These are phyloP conservation scores for Pseudopyricularia javanii DNA, from an alignment of 2,329 filamentous ascomycete genomes.

Conservation along the genomic window DNA sequence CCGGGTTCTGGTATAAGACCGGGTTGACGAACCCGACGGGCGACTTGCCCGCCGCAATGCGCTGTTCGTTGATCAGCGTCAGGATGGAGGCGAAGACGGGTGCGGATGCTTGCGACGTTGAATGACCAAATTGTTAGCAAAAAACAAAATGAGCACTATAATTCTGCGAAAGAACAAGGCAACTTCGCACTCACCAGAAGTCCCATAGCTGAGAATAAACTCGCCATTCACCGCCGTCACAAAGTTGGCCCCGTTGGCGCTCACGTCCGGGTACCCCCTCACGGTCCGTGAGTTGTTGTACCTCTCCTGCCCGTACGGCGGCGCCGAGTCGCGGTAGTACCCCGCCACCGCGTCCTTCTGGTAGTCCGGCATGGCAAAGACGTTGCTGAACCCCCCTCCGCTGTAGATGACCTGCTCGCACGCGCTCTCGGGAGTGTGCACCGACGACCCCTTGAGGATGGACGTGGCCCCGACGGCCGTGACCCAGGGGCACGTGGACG, in stretches of 20 bases:
- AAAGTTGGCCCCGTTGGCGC: slow-evolving; percentile 35
- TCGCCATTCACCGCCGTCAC: slow-evolving; percentile 26
- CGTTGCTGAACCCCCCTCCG: slow-evolving; percentile 34
- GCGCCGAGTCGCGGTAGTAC: slow-evolving; percentile 26
- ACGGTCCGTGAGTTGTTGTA: slow-evolving; percentile 30
- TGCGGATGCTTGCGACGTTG: slow-evolving; percentile 14
- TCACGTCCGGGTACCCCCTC: slow-evolving; percentile 36
- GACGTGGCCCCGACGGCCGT: slow-evolving; percentile 40
- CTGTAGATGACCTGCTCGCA: slow-evolving; percentile 32
- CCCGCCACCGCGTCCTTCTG: slow-evolving; percentile 21
- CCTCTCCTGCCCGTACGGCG: slow-evolving; percentile 20
- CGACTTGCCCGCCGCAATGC: slow-evolving; percentile 18
- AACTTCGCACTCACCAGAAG: slow-evolving; percentile 19
- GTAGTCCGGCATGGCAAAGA: slow-evolving; percentile 27
- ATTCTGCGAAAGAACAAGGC: not conserved
- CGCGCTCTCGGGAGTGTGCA: slow-evolving; percentile 23
- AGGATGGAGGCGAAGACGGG: slow-evolving; percentile 29
- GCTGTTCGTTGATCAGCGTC: slow-evolving; percentile 27
- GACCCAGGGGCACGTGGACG: slow-evolving; percentile 33
- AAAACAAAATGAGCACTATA: not conserved
- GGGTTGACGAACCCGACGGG: slow-evolving; percentile 25
- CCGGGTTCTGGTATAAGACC: slow-evolving; percentile 18
- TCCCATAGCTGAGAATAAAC: slow-evolving; percentile 32
- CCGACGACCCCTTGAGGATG: slow-evolving; percentile 23
- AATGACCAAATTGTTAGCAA: not conserved